phyloP scores from a whole-genome alignment of 768 basidiomycete species.

The Lactarius sanguifluus region DNA sequence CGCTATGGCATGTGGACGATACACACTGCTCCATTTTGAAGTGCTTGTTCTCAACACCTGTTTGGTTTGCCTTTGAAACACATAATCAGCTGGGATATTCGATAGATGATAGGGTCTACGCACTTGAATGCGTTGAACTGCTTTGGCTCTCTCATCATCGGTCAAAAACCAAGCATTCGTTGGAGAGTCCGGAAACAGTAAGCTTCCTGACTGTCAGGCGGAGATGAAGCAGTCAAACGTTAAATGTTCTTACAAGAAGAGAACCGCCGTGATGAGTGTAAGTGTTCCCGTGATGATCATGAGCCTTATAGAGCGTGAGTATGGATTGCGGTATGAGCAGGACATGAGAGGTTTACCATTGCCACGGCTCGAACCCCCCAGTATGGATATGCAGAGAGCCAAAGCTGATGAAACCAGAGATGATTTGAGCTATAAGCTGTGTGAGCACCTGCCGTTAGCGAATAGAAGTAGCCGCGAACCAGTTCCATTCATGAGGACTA shows the following conservation, averaged over 20 bases:
- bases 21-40: conserved; percentile 80
- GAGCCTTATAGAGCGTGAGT: conserved; percentile 43
- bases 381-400: conserved; percentile 64
- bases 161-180: conserved; percentile 76
- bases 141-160: conserved; percentile 57
- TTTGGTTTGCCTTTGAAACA: conserved; percentile 60
- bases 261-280: conserved; percentile 51
- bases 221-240: not conserved
- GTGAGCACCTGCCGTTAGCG: not conserved
- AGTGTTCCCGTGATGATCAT: conserved; percentile 68
- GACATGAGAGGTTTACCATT: conserved; percentile 48
- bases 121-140: conserved; percentile 65
- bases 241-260: conserved; percentile 50
- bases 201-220: conserved; percentile 40
- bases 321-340: conserved; percentile 19
- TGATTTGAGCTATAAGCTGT: conserved; percentile 55
- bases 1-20: not conserved
- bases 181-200: conserved; percentile 73
- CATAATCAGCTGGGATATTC: not conserved
- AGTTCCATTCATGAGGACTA: conserved; percentile 75
- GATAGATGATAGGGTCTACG: not conserved
- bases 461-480: conserved; percentile 39
- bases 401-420: conserved; percentile 67
- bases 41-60: conserved; percentile 77
- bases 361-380: conserved; percentile 61